Base-by-base conservation (phyloP, 2,329 filamentous ascomycete genomes). In the Aureobasidium melanogenum region DNA sequence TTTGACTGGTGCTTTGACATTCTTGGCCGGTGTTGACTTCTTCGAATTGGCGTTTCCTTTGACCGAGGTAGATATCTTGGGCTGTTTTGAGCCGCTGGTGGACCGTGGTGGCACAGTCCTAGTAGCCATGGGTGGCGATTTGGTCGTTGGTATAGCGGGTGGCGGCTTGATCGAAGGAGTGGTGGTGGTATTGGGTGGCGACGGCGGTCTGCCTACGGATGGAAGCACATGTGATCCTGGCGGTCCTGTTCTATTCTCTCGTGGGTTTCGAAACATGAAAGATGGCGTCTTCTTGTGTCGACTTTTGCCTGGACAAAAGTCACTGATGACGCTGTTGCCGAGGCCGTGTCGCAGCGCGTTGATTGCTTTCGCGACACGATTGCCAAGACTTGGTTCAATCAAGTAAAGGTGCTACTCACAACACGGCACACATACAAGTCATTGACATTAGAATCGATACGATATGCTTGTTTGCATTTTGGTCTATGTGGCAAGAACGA, bases 191-290 rank as follows among this genome's bases (percentile, higher is more conserved):
- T 14, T 43, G 34, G 77, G 72, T 39, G 82, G 81, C 69, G 80
- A 82, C 44, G 81, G 81, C 32, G 79, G 71, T 62, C 81, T 77
- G 47, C 81, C 81, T 61, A 74, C 77, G 0, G 79, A 81, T 6
- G 79, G 78, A 46, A 72, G 67, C 28, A 75, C 47, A 64, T 70
- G 69, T 19, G 69, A 69, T 48, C 70, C 67, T 28, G 70, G 67
- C n/a, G 72, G 64, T 32, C 71, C 67, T 43, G 68, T 62, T 34
- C 67, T 68, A 63, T 78, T 78, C 62, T 82, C 77, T 70, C 81
- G 75, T 50, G 80, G 80, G 52, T 81, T 83, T 61, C 80, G 76
- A 64, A 84, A 83, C 80, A 83, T 83, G 50, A 15, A n/a, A 47
- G 4, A 47, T 7, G 24, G 17, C 63, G 41, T 5, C 0, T 30